Conservation (phyloP, 192 early-diverging fungal species). For the Dispira simplex region DNA sequence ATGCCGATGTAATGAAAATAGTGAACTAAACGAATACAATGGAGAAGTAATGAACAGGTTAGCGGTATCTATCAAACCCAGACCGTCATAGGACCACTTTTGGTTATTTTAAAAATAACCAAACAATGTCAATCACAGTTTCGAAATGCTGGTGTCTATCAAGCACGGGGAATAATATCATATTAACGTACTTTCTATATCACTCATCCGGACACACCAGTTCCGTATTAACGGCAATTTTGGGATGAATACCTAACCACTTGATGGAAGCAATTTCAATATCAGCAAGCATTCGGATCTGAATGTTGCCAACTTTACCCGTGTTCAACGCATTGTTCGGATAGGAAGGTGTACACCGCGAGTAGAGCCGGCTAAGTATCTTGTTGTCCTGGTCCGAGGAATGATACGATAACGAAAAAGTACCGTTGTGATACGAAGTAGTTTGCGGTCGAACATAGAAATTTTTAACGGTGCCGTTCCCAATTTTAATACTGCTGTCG, state of each 20-base stretch:
- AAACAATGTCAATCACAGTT: too few relatives aligned
- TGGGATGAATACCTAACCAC: slow-evolving; percentile 4
- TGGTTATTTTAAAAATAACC: too few relatives aligned
- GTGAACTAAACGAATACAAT: too few relatives aligned
- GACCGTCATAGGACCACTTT: too few relatives aligned
- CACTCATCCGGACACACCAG: too few relatives aligned
- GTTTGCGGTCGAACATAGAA: slow-evolving; percentile 11
- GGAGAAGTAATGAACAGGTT: too few relatives aligned
- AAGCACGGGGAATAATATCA: too few relatives aligned
- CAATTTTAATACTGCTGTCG: slow-evolving; percentile 19
- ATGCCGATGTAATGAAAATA: too few relatives aligned
- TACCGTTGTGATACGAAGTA: background rate
- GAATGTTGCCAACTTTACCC: background rate
- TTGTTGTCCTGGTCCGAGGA: background rate
- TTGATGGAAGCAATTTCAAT: slow-evolving; percentile 1
- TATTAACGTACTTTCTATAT: too few relatives aligned
- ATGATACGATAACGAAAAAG: background rate
- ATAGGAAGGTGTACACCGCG: background rate
- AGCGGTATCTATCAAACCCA: too few relatives aligned
- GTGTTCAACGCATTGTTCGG: background rate
- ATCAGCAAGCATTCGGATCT: background rate
- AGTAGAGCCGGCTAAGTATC: background rate
- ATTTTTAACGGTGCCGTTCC: slow-evolving; percentile 14
- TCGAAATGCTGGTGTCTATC: too few relatives aligned
- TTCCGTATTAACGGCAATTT: background rate